Evolutionary conservation across 1,284 basidiomycete species (phyloP), one percentile per base, ranked within the genome.

Genomic region (Psilocybe mexicana): DNA sequence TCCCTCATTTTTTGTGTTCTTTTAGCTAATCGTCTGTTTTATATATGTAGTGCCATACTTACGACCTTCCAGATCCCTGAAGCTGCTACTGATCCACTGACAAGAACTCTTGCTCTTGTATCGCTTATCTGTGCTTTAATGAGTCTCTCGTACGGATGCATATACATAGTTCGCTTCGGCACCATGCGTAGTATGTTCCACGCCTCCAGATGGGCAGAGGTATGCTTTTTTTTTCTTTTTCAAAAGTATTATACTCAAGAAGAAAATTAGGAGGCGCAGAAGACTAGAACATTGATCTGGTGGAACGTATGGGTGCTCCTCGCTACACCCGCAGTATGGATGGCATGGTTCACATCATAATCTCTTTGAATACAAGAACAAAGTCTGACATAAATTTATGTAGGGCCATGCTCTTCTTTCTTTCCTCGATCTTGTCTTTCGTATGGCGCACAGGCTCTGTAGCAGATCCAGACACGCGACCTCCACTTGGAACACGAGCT

Each of bases 281-380:
- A 80, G 68, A 82, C 81, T 0, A 81, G 85, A 38, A 86, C 88
- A 0, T 72, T 79, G 7, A 83, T 92, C 24, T 78, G 82, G 70
- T 92, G 90, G 90, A 92, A 92, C 61, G 86, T 90, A 11, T 92
- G 90, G 90, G 86, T 91, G 0, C 66, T 92, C 7, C 74, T 92
- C 12, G 83, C 87, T 0, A 85, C 89, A 74, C 90, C 90, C 0
- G 84, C 80, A 0, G 74, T 91, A 12, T 92, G 87, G 84, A 81
- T 92, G 61, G 80, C 87, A 14, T 92, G 89, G 88, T 84, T 63
- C 18, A 65, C 57, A 18, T 26, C 24, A 25, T 56, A 28, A 2
- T 46, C 25, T 28, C 4, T 33, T 1, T 35, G 11, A 14, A 14
- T 5, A 28, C 26, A 47, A 4, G n/a, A n/a, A 3, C 36, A 23